Base-by-base conservation (phyloP, 345 rosid genomes). In the Microcos paniculata region DNA sequence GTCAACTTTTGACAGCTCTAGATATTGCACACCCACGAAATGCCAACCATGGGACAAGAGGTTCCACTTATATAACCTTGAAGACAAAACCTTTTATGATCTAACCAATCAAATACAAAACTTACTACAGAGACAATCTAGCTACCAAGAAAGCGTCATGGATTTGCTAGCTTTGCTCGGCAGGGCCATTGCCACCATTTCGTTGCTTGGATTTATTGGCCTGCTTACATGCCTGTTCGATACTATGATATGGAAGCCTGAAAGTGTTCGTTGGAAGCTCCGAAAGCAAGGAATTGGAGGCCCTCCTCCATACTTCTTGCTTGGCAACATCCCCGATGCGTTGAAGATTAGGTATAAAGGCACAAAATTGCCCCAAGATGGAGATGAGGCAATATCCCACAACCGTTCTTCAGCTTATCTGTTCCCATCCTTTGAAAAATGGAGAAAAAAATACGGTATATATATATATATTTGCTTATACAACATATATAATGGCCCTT, bases 231-330 rank as follows among this genome's bases (percentile, higher is more conserved):
- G 12, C 69, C 8, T 40, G 49, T 38, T n/a, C 7, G 33, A 65
- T 65, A 40, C 70, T 12, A 31, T 65, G 1, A 30, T 65, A 13
- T 23, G 55, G 24, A 77, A 69, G 74, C 89, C 89, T 23, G 38
- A 40, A 43, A 82, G 77, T 74, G 75, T 75, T 11, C 74, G 86
- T 23, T 67, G 71, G 16, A 49, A 53, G 71, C 75, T 86, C 14
- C 73, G 67, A 62, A 82, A 79, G 72, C 86, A 86, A 61, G 87
- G 89, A 18, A 75, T 86, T 56, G 23, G 45, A 2, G 89, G 89
- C 11, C 89, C 89, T 23, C 45, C 61, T 0, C 83, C 82, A 1
- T 28, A 78, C 1, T 72, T 82, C 21, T 45, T 84, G 66, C 73
- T 84, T 1, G 89, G 89, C 55, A 86, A 86, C 57, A 72, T 84